phyloP scores from a whole-genome alignment of 176 grass and related monocot genomes.

The Poa annua region DNA sequence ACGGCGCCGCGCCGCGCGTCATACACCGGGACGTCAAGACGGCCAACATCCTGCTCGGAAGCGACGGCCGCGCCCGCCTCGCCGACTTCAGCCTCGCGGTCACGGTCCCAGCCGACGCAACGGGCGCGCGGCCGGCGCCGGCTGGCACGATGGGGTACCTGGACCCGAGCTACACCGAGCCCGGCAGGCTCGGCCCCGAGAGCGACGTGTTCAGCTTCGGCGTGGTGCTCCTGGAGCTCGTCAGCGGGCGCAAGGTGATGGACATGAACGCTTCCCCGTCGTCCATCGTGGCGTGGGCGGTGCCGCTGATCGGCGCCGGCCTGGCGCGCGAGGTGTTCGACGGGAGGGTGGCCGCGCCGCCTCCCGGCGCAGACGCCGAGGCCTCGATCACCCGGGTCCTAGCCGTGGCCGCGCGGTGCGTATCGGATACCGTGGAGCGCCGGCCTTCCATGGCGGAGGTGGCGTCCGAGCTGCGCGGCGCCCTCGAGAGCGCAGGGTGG shows the following conservation, averaged over 20 bases:
- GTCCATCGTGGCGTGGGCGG: conserved; percentile 76
- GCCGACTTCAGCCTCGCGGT: conserved; percentile 93
- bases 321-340: conserved; percentile 54
- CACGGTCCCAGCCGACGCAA: background rate
- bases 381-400: conserved; percentile 48
- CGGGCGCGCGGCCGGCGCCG: conserved; percentile 30
- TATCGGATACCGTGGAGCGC: conserved; percentile 53
- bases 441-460: conserved; percentile 78
- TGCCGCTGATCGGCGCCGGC: conserved; percentile 44
- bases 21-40: conserved; percentile 96
- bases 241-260: conserved; percentile 91
- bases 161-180: conserved; percentile 91
- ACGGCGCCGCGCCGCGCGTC: conserved; percentile 52
- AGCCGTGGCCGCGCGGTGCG: conserved; percentile 62
- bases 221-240: conserved; percentile 84
- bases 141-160: conserved; percentile 97
- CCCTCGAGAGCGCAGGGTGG: conserved; percentile 52
- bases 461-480: conserved; percentile 60
- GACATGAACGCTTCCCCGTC: conserved; percentile 71
- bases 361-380: conserved; percentile 7
- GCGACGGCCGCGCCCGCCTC: conserved; percentile 64
- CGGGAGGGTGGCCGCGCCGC: conserved; percentile 43
- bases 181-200: conserved; percentile 60
- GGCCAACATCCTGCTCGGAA: conserved; percentile 74
- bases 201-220: conserved; percentile 99